These are phyloP conservation scores for Acacia melanoxylon DNA, from an alignment of 306 rosid species.

Conservation along the genomic window DNA sequence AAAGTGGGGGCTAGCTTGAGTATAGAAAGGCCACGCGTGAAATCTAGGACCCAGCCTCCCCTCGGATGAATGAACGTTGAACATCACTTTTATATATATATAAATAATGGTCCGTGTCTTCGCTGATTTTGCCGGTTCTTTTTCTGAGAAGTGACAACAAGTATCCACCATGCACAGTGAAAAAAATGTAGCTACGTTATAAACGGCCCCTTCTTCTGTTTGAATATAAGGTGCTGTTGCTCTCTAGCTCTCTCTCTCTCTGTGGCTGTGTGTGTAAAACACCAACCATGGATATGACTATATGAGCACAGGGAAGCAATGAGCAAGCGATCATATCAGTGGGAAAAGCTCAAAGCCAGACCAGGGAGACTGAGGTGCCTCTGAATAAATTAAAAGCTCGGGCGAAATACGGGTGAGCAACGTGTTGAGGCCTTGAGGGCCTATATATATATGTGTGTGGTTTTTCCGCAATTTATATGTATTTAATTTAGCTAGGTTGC, in stretches of 20 bases:
- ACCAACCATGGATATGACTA: not conserved
- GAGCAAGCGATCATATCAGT: conserved; percentile 17
- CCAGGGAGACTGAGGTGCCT: not conserved
- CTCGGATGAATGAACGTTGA: conserved; percentile 11
- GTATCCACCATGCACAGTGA: not conserved
- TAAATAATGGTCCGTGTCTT: not conserved
- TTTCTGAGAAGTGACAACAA: conserved; percentile 14
- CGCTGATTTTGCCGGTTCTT: conserved; percentile 33
- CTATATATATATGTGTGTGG: not conserved
- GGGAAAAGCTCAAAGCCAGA: not conserved
- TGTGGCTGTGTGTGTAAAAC: too few species aligned
- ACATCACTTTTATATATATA: not conserved
- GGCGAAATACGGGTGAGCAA: conserved; percentile 23
- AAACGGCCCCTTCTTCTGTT: not conserved
- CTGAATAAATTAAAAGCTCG: not conserved
- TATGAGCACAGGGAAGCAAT: not conserved
- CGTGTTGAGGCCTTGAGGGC: not conserved
- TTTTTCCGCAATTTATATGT: not conserved
- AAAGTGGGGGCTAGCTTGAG: not conserved
- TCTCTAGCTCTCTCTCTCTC: not conserved
- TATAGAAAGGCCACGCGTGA: conserved; percentile 48
- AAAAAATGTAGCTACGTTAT: not conserved
- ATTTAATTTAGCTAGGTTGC: not conserved
- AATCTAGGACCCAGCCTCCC: conserved; percentile 39
- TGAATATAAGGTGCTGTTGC: not conserved